Evolutionary conservation across 768 basidiomycete genomes (phyloP).

Genomic region (Russula abietina): DNA sequence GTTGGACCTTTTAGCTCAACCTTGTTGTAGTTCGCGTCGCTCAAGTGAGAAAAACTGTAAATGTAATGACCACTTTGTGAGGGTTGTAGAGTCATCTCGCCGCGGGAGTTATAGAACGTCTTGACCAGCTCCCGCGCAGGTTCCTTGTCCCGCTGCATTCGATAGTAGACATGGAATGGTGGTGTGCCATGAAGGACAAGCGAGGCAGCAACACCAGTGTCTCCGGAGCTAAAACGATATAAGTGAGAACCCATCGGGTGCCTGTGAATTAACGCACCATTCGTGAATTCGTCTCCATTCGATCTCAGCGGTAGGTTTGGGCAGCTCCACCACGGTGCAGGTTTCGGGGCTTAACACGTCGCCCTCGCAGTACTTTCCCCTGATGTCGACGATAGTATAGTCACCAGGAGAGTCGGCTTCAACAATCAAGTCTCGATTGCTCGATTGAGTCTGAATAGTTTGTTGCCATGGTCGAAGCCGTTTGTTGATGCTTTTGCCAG

Average conservation of each 20-base stretch:
- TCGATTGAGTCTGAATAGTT: constrained; percentile 46
- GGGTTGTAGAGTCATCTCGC: constrained; percentile 79
- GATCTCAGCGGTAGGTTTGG: constrained; percentile 76
- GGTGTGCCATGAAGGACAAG: constrained; percentile 83
- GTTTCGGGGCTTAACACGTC: constrained; percentile 79
- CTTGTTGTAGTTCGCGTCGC: constrained; percentile 78
- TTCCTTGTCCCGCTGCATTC: constrained; percentile 64
- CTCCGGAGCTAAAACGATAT: constrained; percentile 57
- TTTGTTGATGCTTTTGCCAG: constrained; percentile 35
- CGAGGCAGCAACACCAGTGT: constrained; percentile 84
- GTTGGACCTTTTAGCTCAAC: constrained; percentile 67
- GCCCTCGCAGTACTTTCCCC: constrained; percentile 77
- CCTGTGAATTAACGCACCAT: constrained; percentile 48
- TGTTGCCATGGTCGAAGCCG: constrained; percentile 58
- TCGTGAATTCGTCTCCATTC: constrained; percentile 87
- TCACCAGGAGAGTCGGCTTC: constrained; percentile 63
- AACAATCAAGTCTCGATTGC: constrained; percentile 41
- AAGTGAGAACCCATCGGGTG: not conserved
- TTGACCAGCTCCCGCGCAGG: constrained; percentile 51
- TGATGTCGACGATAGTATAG: constrained; percentile 64
- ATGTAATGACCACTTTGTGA: constrained; percentile 85
- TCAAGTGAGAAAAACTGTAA: constrained; percentile 73
- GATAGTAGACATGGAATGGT: constrained; percentile 82
- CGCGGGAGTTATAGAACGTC: constrained; percentile 62
- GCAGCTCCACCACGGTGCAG: constrained; percentile 70